These are phyloP conservation scores for Aureobasidium vineae DNA, from an alignment of 2,329 filamentous ascomycete genomes.

Conservation along the genomic window DNA sequence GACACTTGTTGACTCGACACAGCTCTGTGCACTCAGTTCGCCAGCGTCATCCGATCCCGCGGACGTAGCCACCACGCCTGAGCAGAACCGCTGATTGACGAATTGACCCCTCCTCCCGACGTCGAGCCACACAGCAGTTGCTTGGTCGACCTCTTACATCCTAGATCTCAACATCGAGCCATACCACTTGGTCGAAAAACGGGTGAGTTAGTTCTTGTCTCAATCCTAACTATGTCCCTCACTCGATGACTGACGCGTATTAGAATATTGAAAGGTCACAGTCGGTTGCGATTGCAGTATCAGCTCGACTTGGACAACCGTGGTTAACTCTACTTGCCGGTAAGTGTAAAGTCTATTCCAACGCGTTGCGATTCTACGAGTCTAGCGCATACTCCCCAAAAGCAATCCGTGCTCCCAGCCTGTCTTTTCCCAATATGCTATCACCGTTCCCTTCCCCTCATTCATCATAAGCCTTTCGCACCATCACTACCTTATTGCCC, in stretches of 20 bases:
- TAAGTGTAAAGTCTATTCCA: slow-evolving; percentile 25
- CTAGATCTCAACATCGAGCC: background rate
- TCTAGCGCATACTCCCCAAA: slow-evolving; percentile 20
- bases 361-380: slow-evolving; percentile 18
- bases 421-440: slow-evolving; percentile 23
- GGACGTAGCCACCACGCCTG: background rate
- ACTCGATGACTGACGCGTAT: slow-evolving; percentile 8
- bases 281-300: slow-evolving; percentile 23
- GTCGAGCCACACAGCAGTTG: background rate
- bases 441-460: slow-evolving; percentile 27
- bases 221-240: background rate
- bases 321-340: slow-evolving; percentile 23
- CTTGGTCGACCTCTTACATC: background rate
- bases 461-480: slow-evolving; percentile 18
- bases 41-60: background rate
- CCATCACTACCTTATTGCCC: background rate
- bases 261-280: slow-evolving; percentile 16
- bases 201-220: slow-evolving; percentile 15
- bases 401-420: slow-evolving; percentile 23
- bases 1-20: background rate
- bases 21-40: background rate
- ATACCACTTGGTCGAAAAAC: background rate
- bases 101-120: slow-evolving; percentile 7
- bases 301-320: background rate
- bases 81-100: background rate